Base-by-base conservation (phyloP, 371 early-diverging fungal genomes). In the Catenaria anguillulae region DNA sequence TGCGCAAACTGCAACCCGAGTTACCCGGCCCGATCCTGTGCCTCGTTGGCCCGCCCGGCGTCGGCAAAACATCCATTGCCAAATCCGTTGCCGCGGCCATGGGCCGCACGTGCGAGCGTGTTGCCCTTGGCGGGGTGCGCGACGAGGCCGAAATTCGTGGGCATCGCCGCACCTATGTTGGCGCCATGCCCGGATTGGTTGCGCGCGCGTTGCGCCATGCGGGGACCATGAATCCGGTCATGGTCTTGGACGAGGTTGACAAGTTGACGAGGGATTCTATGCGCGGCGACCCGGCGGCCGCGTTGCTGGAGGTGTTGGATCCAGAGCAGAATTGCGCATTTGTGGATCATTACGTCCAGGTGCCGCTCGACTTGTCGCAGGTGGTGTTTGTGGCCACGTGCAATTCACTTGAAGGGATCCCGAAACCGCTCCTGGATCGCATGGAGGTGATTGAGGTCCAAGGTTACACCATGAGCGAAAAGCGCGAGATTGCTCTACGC, bases 71-170 rank as follows among this genome's bases (percentile, higher is more conserved):
- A 0, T 82, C 84, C 24, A 68, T 92, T 21, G 93, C 88, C 6
- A 76, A 79, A 63, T 84, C 85, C 1, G 85, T 92, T 64, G 90
- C 90, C 4, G 71, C 75, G n/a, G 87, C 93, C 2, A 74, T 90
- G 52, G 81, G 82, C 17, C 73, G 93, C 23, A 80, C 84, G 64
- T 92, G 90, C 66, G 80, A 89, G 68, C 80, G 90, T 29, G 83
- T 90, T 33, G 81, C 90, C 0, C 70, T 92, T 31, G 93, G 93
- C 29, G 93, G 93, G 62, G 85, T 92, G 0, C 74, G 88, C 36
- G 91, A 92, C 65, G 91, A 89, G 70, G 86, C 89, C 5, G 91
- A 91, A 64, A 87, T 93, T 65, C 78, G 90, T 35, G 93, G 93
- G 0, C 93, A 93, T 70, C 79, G 91, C 19, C 76, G 91, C 24